phyloP scores from a whole-genome alignment of 306 rosid genomes.

The Dryas alaskensis region DNA sequence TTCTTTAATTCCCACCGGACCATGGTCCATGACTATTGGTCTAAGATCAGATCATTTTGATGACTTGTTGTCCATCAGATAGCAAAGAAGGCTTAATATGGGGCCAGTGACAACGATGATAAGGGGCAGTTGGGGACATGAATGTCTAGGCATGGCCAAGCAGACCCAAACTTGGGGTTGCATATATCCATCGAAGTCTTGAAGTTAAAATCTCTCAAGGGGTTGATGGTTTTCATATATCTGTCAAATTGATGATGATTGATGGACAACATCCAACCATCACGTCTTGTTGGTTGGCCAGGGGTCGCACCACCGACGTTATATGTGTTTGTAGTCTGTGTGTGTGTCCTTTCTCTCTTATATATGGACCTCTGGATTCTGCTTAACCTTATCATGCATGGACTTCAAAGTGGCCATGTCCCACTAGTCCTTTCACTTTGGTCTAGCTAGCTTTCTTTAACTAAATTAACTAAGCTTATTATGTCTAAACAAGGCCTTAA shows the following conservation, averaged over 20 bases:
- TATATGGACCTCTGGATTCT: constrained; percentile 28
- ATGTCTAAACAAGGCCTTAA: neutral
- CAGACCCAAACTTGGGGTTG: constrained; percentile 28
- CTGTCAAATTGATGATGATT: neutral
- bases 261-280: constrained; percentile 2
- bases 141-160: constrained; percentile 42
- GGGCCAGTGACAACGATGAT: constrained; percentile 7
- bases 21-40: neutral
- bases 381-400: constrained; percentile 39
- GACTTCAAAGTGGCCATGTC: constrained; percentile 22
- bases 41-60: neutral
- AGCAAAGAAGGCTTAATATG: neutral
- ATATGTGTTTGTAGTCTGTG: neutral
- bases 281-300: constrained; percentile 37
- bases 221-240: neutral
- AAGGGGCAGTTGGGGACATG: constrained; percentile 38
- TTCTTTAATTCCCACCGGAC: neutral
- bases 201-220: neutral
- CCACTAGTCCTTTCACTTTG: constrained; percentile 7
- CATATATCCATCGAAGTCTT: constrained; percentile 1
- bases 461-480: too few species aligned
- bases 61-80: constrained; percentile 14
- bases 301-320: constrained; percentile 44
- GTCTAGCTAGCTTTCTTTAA: too few species aligned
- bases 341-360: too few species aligned